Conservation (phyloP, 2,329 filamentous ascomycete species). For the Diaporthe australafricana region DNA sequence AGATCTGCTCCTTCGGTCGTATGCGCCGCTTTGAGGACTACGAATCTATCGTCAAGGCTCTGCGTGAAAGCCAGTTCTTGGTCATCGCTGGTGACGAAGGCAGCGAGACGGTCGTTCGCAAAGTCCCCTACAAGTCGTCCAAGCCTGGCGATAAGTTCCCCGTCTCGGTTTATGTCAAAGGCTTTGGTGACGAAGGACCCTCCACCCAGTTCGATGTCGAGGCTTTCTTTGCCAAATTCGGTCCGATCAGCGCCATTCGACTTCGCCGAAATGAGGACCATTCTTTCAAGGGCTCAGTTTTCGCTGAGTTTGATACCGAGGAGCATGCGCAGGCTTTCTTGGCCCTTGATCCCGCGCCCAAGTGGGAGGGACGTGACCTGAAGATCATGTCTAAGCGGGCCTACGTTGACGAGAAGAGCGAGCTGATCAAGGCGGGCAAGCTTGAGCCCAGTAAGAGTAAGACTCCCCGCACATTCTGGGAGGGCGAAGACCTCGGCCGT, state of each 20-base stretch:
- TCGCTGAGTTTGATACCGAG: conserved; percentile 88
- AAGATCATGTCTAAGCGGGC: conserved; percentile 88
- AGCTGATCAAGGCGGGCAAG: conserved; percentile 78
- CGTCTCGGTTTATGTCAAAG: conserved; percentile 90
- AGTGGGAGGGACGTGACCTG: conserved; percentile 84
- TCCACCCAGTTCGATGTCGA: conserved; percentile 95
- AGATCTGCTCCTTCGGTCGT: conserved; percentile 89
- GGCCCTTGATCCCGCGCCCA: conserved; percentile 80
- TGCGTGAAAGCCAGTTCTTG: conserved; percentile 81
- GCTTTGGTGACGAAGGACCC: conserved; percentile 86
- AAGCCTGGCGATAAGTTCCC: conserved; percentile 73
- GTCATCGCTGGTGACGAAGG: conserved; percentile 80
- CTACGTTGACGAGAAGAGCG: conserved; percentile 83
- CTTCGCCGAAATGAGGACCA: conserved; percentile 81
- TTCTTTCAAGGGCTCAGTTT: conserved; percentile 95
- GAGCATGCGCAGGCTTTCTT: conserved; percentile 86
- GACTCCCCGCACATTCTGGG: conserved; percentile 57
- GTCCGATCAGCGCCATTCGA: conserved; percentile 83
- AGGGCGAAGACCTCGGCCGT: conserved; percentile 56
- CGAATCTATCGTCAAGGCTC: conserved; percentile 82
- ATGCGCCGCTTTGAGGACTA: conserved; percentile 96
- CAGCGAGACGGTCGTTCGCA: conserved; percentile 80
- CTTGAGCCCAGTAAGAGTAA: conserved; percentile 67
- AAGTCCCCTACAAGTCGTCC: conserved; percentile 73
- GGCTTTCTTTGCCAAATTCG: conserved; percentile 86